Evolutionary conservation across 768 basidiomycete genomes (phyloP).

Genomic region (Pulveroboletus sp.): DNA sequence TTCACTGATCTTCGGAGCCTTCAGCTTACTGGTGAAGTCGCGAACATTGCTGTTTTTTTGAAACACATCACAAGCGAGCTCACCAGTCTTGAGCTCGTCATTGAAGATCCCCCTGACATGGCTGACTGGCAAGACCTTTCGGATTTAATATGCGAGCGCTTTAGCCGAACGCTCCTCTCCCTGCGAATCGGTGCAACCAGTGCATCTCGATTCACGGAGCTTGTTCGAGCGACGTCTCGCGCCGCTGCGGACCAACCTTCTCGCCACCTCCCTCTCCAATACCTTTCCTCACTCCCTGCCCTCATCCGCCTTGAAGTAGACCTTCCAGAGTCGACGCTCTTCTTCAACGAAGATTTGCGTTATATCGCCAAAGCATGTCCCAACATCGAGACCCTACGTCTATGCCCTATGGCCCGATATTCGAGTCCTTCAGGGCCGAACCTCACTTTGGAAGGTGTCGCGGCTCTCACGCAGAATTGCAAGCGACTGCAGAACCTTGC

Average conservation of each 20-base stretch:
- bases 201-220: constrained; percentile 74
- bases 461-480: constrained; percentile 55
- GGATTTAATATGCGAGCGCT: constrained; percentile 56
- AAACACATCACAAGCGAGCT: constrained; percentile 64
- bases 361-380: constrained; percentile 60
- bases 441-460: constrained; percentile 61
- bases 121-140: constrained; percentile 76
- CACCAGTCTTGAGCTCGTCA: constrained; percentile 65
- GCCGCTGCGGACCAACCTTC: constrained; percentile 52
- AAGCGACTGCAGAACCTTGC: constrained; percentile 60
- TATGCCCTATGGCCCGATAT: constrained; percentile 69
- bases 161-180: constrained; percentile 54
- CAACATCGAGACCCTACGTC: constrained; percentile 60
- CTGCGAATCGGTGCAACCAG: constrained; percentile 63
- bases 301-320: constrained; percentile 70
- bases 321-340: constrained; percentile 70
- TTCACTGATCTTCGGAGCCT: constrained; percentile 58
- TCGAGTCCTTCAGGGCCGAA: constrained; percentile 48
- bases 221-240: constrained; percentile 71
- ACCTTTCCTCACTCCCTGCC: constrained; percentile 48
- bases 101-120: constrained; percentile 74
- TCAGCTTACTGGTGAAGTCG: constrained; percentile 65
- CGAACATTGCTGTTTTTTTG: constrained; percentile 68
- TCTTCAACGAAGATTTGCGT: constrained; percentile 57
- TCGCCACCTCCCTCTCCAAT: constrained; percentile 57